These are phyloP conservation scores for Backusella tuberculispora DNA, from an alignment of 192 early-diverging fungal genomes.

Conservation along the genomic window DNA sequence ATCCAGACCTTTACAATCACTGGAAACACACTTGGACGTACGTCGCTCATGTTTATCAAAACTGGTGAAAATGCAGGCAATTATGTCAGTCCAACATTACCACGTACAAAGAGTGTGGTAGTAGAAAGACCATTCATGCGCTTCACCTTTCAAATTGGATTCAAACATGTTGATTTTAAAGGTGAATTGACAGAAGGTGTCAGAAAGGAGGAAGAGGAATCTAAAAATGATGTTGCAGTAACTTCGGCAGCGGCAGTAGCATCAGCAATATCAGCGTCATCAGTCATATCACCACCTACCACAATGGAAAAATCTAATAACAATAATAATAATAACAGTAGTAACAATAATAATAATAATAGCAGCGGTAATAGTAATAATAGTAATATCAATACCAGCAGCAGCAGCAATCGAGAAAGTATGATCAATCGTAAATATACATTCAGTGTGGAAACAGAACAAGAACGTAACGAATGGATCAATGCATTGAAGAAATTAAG, in stretches of 20 bases:
- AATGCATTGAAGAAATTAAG: conserved; percentile 27
- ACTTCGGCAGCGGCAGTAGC: background rate
- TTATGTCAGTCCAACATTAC: conserved; percentile 50
- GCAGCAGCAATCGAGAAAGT: background rate
- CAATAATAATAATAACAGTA: too few relatives aligned
- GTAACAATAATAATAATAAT: too few relatives aligned
- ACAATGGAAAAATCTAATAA: background rate
- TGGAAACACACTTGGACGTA: conserved; percentile 60
- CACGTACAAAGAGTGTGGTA: conserved; percentile 58
- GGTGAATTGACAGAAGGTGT: background rate
- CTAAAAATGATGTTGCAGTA: too few relatives aligned
- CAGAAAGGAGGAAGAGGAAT: background rate
- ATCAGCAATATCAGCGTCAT: background rate
- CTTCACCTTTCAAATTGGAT: conserved; percentile 64
- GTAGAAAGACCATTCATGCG: conserved; percentile 69
- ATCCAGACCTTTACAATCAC: conserved; percentile 61
- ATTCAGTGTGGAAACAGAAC: conserved; percentile 44
- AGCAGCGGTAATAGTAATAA: too few relatives aligned
- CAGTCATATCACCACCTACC: background rate
- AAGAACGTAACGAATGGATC: conserved; percentile 34
- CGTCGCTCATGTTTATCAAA: conserved; percentile 60
- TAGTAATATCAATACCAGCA: too few relatives aligned
- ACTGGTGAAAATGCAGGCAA: conserved; percentile 49
- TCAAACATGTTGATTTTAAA: conserved; percentile 37
- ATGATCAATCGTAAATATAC: conserved; percentile 33